Base-by-base conservation (phyloP, 306 rosid genomes). In the Morella rubra region DNA sequence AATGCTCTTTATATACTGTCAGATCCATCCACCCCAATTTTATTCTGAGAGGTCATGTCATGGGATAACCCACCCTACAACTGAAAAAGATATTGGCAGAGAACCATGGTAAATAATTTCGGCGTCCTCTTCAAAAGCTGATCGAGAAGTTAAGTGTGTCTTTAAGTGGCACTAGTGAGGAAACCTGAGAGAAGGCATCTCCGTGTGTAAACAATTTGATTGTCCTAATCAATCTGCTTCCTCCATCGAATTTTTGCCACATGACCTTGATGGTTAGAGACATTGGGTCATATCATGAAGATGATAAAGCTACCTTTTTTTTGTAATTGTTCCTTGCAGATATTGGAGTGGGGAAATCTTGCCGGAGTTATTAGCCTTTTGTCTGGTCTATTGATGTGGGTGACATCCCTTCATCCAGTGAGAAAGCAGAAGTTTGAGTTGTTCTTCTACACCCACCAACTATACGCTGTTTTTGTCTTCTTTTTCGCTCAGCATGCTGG, bases 381-480 rank as follows among this genome's bases (percentile, higher is more conserved):
- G 44, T 97, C 96, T 47, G 97, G 98, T 55, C 74, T 95, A 53
- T 76, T 95, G 47, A 95, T 95, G 98, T 95, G 98, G 98, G 80
- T 82, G 78, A 95, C 98, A 32, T 95, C 98, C 46, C 88, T 95
- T 72, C 86, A 94, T 49, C 91, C 89, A 66, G 88, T 92, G 66
- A 84, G 98, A 80, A 90, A 74, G 62, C 65, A 87, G 76, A 87
- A 90, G 53, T 95, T 95, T 62, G 98, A 95, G 87, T 55, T 95
- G 84, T 95, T 95, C 84, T 92, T 92, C 89, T 95, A 92, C 88
- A 95, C 97, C 16, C 98, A 95, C 81, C 97, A 95, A 61, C 83
- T 95, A 66, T 95, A 92, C 65, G 76, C 90, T 16, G 81, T 95
- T 78, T 95, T 92, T 44, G 80, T 90, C 42, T 72, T 95, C 77